Evolutionary conservation across 768 basidiomycete species (phyloP), one percentile per base, ranked within the genome.

Genomic region (Lactarius akahatsu): DNA sequence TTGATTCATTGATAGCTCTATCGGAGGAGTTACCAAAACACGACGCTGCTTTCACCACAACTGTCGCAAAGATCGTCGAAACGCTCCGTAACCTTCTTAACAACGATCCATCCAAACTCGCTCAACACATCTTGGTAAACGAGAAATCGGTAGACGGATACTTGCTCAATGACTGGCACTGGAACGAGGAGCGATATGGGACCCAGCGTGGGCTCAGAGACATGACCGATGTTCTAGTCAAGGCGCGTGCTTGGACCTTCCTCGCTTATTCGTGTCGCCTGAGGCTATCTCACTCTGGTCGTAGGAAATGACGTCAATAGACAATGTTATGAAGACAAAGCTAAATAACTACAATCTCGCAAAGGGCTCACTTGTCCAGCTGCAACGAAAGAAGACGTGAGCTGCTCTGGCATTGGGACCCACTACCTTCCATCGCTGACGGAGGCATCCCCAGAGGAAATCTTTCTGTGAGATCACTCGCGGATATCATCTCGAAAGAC

Each of bases 21-120:
- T 96, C 95, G 18, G 97, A 98, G 73, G 88, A 91, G 57, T 83
- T 98, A 47, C 93, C 95, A 8, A 99, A 98, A 79, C 87, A 91
- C 65, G 97, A 98, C 72, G 74, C 82, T 45, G 87, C 85, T 81
- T 96, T 98, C 79, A 97, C 94, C 2, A 80, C 84, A 16, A 87
- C 87, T 9, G 90, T 96, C 68, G 93, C 94, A 57, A 98, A 96
- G 81, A 88, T 88, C 9, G 94, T 98, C 59, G 97, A 98, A 74
- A 95, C 94, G 0, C 83, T 98, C 62, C 89, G 95, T 58, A 92
- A 90, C 70, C 83, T 99, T 62, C 78, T 95, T 55, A 94, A 94
- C 74, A 96, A 96, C 71, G 93, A 97, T 72, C 85, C 90, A 4
- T 75, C 81, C 60, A 92, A 89, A 74, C 82, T 92, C 59, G 77